Evolutionary conservation across 192 early-diverging fungal genomes (phyloP), one percentile per base, ranked within the genome.

Genomic region (Coemansia sp.): DNA sequence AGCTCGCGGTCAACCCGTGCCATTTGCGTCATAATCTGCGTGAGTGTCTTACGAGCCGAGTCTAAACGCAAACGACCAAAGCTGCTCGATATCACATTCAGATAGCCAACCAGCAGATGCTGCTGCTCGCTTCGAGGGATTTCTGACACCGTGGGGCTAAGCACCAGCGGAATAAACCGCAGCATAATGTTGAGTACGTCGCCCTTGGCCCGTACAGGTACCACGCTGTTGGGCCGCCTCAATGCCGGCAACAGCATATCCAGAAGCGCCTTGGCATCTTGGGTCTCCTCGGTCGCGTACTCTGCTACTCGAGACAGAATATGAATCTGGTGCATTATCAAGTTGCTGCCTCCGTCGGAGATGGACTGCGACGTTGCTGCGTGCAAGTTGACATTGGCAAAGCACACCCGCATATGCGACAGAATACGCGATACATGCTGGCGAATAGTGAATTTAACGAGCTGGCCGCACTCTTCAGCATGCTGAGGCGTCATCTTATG

Each of bases 171-270:
- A 12, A 96, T 57, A 63, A 94, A 94, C 50, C 87, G 80, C 30
- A 68, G 66, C 69, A 93, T 86, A 37, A 95, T 91, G 10, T 71
- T 54, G 21, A 97, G 77, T 30, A 99, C 91, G 45, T 97, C 81
- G 3, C 81, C 76, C 70, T 98, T 98, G 30, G 85, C 85, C 31
- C 77, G 67, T 68, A 95, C 93, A 0, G 90, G 81, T 7, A 97
- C 87, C 3, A 80, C 32, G 31, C 81, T 77, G 44, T 83, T 59
- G 18, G 85, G 85, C 39, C 85, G 84, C 53, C 87, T 87, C 30
- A 94, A 69, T 56, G 85, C 85, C 28, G 97, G 96, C 51, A 94
- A 64, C 51, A 99, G 57, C 26, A 97, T 80, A 11, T 88, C 84
- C 15, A 95, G 56, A 26, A 98, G 64, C 31, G 76, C 81, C 40